Conservation (phyloP, 768 basidiomycete species). For the Lentinula boryana region DNA sequence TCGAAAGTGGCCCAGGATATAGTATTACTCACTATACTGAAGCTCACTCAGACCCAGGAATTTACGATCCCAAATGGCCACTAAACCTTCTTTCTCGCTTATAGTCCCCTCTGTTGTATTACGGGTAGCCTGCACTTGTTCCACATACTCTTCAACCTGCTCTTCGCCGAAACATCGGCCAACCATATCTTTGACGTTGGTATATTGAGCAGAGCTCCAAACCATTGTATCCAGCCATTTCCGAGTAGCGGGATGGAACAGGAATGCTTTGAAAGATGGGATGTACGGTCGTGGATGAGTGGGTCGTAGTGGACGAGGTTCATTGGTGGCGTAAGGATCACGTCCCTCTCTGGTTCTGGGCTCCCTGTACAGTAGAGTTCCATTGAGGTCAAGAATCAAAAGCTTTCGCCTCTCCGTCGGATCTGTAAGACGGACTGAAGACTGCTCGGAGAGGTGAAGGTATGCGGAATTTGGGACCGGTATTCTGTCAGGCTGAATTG, state of each 20-base stretch:
- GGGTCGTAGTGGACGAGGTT: conserved; percentile 22
- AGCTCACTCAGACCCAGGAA: conserved; percentile 57
- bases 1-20: background rate
- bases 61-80: conserved; percentile 76
- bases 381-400: conserved; percentile 48
- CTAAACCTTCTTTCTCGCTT: conserved; percentile 22
- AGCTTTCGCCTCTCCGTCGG: conserved; percentile 31
- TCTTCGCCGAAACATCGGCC: conserved; percentile 34
- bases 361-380: conserved; percentile 43
- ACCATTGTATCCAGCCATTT: conserved; percentile 56
- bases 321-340: conserved; percentile 3
- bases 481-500: background rate
- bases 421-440: background rate
- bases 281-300: conserved; percentile 49
- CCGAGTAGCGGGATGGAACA: conserved; percentile 37
- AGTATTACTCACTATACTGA: conserved; percentile 56
- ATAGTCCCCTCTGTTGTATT: conserved; percentile 18
- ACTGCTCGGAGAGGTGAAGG: background rate
- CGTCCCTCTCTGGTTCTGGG: conserved; percentile 8
- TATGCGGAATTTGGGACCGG: background rate
- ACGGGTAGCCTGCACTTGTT: background rate
- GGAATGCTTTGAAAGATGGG: conserved; percentile 36
- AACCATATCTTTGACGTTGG: conserved; percentile 52
- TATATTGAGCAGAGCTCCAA: conserved; percentile 60
- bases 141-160: conserved; percentile 2